Conservation (phyloP, 2,329 filamentous ascomycete species). For the Trichoderma arundinaceum region DNA sequence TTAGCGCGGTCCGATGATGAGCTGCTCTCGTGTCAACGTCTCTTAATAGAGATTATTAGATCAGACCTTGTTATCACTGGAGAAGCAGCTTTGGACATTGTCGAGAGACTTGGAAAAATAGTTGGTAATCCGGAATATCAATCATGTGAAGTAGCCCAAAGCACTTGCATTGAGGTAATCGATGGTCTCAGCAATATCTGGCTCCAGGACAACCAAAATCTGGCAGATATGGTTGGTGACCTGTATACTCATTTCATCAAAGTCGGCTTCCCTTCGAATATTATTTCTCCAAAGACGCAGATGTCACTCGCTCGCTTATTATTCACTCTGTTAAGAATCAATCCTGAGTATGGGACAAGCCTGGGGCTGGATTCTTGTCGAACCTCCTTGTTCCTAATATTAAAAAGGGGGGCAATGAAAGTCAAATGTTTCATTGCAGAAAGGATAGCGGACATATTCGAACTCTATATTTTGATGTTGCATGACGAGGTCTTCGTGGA, state of each 20-base stretch:
- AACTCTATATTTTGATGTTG: slow-evolving; percentile 77
- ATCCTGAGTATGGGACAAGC: slow-evolving; percentile 69
- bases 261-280: slow-evolving; percentile 67
- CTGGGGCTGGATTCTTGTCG: slow-evolving; percentile 64
- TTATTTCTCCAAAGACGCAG: slow-evolving; percentile 73
- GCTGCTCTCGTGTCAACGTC: slow-evolving; percentile 56
- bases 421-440: slow-evolving; percentile 79
- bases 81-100: slow-evolving; percentile 53
- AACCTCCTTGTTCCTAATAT: slow-evolving; percentile 75
- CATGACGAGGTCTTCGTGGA: slow-evolving; percentile 88
- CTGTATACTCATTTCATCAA: slow-evolving; percentile 80
- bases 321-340: slow-evolving; percentile 68
- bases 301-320: slow-evolving; percentile 71
- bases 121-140: slow-evolving; percentile 66
- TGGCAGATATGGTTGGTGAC: slow-evolving; percentile 72
- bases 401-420: slow-evolving; percentile 67
- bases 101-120: slow-evolving; percentile 58
- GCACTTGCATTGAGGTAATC: slow-evolving; percentile 71
- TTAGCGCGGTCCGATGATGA: slow-evolving; percentile 58
- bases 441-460: slow-evolving; percentile 75
- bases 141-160: slow-evolving; percentile 75
- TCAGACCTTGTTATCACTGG: slow-evolving; percentile 59
- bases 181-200: slow-evolving; percentile 67
- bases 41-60: slow-evolving; percentile 59
- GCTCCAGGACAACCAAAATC: slow-evolving; percentile 61